Evolutionary conservation across 176 grass and related monocot genomes (phyloP).

Genomic region (Zea mays): DNA sequence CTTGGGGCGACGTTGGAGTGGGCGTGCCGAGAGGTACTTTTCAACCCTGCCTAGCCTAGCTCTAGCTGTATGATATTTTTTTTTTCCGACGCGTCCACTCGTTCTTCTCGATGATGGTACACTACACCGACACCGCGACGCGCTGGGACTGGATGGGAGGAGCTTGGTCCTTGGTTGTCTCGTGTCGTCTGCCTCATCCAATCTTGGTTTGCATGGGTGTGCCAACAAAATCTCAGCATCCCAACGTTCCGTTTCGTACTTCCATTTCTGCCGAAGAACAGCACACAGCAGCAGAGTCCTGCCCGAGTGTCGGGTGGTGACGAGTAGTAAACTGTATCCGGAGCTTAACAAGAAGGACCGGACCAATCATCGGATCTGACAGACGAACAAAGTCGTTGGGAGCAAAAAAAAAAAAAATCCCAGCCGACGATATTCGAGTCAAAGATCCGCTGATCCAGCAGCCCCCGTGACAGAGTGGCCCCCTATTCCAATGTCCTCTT

Average conservation of each 20-base stretch:
- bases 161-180: neutral
- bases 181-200: constrained; percentile 3
- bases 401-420: neutral
- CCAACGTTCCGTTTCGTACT: neutral
- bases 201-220: neutral
- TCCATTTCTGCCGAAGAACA: neutral
- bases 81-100: neutral
- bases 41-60: neutral
- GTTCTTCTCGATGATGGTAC: neutral
- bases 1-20: neutral
- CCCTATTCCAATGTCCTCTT: neutral
- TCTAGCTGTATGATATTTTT: constrained; percentile 21
- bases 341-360: neutral
- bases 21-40: constrained; percentile 20
- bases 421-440: constrained; percentile 33
- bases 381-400: neutral
- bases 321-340: no score
- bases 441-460: constrained; percentile 49
- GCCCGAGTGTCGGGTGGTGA: no score
- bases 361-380: constrained; percentile 29
- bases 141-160: neutral
- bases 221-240: neutral
- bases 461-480: neutral
- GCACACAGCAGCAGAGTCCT: no score
- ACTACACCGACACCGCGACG: constrained; percentile 1